phyloP scores from a whole-genome alignment of 179 eudicot species.

The Nepenthes alata region DNA sequence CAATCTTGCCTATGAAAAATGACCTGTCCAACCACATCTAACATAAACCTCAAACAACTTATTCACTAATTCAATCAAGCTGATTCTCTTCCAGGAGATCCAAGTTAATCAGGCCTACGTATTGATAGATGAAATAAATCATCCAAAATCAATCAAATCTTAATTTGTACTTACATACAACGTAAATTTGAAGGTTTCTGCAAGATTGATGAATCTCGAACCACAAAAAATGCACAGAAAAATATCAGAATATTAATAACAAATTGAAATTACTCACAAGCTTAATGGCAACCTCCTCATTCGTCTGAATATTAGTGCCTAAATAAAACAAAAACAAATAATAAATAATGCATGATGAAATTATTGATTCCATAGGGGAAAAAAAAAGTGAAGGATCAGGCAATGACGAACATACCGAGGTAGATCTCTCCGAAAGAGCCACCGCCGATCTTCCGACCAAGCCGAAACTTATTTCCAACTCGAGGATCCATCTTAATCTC shows the following conservation, averaged over 20 bases:
- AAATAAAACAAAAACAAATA: constrained; percentile 8
- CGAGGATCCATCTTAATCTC: constrained; percentile 28
- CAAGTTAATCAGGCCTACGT: too few species aligned
- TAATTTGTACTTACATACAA: too few species aligned
- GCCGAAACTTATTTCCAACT: constrained; percentile 34
- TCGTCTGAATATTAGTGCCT: constrained; percentile 78
- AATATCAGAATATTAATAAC: background rate
- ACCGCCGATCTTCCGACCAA: constrained; percentile 44
- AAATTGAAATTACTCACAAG: constrained; percentile 41
- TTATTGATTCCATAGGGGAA: background rate
- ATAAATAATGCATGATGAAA: background rate
- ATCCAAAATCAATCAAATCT: too few species aligned
- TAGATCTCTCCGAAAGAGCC: constrained; percentile 50
- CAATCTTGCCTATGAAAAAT: too few species aligned
- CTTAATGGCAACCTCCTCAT: constrained; percentile 85
- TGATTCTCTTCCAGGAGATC: too few species aligned
- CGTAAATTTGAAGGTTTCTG: too few species aligned
- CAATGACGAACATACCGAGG: constrained; percentile 17
- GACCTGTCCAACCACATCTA: too few species aligned
- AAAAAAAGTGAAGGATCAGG: background rate
- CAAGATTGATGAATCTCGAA: background rate
- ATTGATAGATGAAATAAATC: too few species aligned
- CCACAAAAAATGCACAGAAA: background rate
- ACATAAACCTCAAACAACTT: too few species aligned
- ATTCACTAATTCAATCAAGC: too few species aligned